Evolutionary conservation across 371 early-diverging fungal genomes (phyloP), one percentile per base, ranked within the genome.

Genomic region (Parasitella parasitica): DNA sequence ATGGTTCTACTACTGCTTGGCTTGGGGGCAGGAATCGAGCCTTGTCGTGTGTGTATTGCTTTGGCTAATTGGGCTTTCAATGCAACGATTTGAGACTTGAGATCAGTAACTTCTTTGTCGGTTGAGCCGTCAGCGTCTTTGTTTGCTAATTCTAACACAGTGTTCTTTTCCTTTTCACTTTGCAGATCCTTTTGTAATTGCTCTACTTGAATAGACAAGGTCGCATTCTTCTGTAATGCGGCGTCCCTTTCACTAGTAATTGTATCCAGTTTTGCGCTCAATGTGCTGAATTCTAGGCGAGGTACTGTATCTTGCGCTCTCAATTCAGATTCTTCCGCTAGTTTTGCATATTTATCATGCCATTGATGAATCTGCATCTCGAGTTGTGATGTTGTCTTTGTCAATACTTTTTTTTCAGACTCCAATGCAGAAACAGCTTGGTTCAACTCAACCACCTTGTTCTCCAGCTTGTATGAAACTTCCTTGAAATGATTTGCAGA

Each of bases 371-470:
- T 70, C 65, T 91, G 89, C 2, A 49, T 71, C 69, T 94, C 94
- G 41, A 91, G 69, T 6, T 75, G 67, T 9, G 68, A 62, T 27
- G 84, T 70, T 39, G 81, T 82, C 22, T 82, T 76, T 24, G 62
- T 66, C 41, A 91, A 61, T 3, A 64, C 64, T 26, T 83, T 84
- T 69, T 86, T 88, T 69, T 93, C 94, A 36, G 83, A 75, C 57
- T 85, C 84, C 51, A 89, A 82, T 56, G 76, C 67, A 13, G 84
- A 85, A 57, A 97, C 68, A 37, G 80, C 75, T 76, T 92, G 94
- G 15, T 95, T 95, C 63, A 98, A 81, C 72, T 92, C 94, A 61
- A 97, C 88, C 50, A 98, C 91, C 84, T 96, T 97, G 79, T 85
- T 92, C 72, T 98, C 98, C 8, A 99, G 83, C 72, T 90, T 88